A percentile compares a stretch with the other conserved stretches of the same genome.
phyloP scores from a whole-genome alignment of 768 basidiomycete genomes.

The Suillus ampliporus region DNA sequence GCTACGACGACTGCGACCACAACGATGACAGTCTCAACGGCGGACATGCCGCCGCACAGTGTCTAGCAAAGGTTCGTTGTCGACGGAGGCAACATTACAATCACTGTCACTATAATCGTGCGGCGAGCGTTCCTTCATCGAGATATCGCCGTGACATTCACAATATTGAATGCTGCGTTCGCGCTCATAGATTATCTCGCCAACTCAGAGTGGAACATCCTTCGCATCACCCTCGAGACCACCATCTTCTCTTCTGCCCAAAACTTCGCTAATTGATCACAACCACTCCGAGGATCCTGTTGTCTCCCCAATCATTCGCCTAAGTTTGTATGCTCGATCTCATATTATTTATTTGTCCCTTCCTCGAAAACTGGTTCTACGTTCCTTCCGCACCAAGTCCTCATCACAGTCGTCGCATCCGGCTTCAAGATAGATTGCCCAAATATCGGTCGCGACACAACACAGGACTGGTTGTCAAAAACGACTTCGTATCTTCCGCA shows the following conservation, averaged over 20 bases:
- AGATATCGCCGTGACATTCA: slow-evolving; percentile 66
- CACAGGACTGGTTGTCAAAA: slow-evolving; percentile 80
- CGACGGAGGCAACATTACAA: slow-evolving; percentile 59
- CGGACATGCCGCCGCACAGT: slow-evolving; percentile 44
- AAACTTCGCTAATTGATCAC: slow-evolving; percentile 47
- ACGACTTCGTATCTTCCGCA: slow-evolving; percentile 41
- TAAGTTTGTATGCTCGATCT: slow-evolving; percentile 69
- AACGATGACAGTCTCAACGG: slow-evolving; percentile 23
- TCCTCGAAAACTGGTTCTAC: slow-evolving; percentile 50
- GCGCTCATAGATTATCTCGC: slow-evolving; percentile 58
- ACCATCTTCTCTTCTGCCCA: slow-evolving; percentile 68
- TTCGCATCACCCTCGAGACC: slow-evolving; percentile 82
- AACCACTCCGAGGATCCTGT: slow-evolving; percentile 54
- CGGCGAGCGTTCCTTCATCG: slow-evolving; percentile 80
- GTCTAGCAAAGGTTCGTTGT: slow-evolving; percentile 21
- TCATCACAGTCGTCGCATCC: slow-evolving; percentile 72
- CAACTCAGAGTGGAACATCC: slow-evolving; percentile 87
- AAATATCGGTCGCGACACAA: slow-evolving; percentile 65
- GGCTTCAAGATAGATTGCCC: slow-evolving; percentile 70
- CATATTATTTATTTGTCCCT: slow-evolving; percentile 56
- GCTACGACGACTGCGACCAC: slow-evolving; percentile 46
- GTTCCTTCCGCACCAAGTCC: slow-evolving; percentile 70
- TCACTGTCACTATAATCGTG: slow-evolving; percentile 79
- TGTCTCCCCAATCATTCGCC: slow-evolving; percentile 65
- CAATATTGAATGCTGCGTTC: slow-evolving; percentile 73